Conservation (phyloP, 2,329 filamentous ascomycete species). For the Elsinoe australis region DNA sequence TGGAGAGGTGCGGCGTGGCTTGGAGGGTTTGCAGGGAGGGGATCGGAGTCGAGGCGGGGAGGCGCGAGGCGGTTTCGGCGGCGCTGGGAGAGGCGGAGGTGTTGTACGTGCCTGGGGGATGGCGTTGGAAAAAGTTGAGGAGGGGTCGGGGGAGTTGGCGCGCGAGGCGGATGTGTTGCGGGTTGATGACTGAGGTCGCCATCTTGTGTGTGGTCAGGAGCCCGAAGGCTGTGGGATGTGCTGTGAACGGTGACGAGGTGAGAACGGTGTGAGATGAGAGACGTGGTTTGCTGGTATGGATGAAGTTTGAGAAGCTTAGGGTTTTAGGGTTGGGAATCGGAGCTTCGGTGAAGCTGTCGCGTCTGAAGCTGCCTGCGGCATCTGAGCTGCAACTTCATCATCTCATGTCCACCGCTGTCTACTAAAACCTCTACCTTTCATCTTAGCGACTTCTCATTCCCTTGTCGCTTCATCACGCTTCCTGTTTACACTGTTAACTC, state of each 20-base stretch:
- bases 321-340: not conserved
- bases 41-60: slow-evolving; percentile 37
- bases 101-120: slow-evolving; percentile 59
- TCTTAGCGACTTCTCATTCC: not conserved
- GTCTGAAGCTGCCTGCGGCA: slow-evolving; percentile 18
- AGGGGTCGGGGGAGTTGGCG: slow-evolving; percentile 69
- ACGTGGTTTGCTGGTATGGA: no score
- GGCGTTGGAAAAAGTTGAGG: slow-evolving; percentile 79
- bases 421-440: no score
- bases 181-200: slow-evolving; percentile 17
- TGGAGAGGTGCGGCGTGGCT: slow-evolving; percentile 19
- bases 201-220: not conserved
- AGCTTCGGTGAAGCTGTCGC: slow-evolving; percentile 13
- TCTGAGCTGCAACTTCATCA: slow-evolving; percentile 11
- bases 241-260: slow-evolving; percentile 10
- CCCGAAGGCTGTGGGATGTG: not conserved
- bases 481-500: no score
- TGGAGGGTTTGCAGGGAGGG: slow-evolving; percentile 20
- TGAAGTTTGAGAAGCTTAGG: no score
- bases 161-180: slow-evolving; percentile 43
- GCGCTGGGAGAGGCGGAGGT: slow-evolving; percentile 26
- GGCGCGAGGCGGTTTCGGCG: slow-evolving; percentile 24
- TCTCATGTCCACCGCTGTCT: not conserved
- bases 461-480: slow-evolving; percentile 1
- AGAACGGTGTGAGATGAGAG: no score